Conservation (phyloP, 305 asterid species). For the Nicotiana rustica region DNA sequence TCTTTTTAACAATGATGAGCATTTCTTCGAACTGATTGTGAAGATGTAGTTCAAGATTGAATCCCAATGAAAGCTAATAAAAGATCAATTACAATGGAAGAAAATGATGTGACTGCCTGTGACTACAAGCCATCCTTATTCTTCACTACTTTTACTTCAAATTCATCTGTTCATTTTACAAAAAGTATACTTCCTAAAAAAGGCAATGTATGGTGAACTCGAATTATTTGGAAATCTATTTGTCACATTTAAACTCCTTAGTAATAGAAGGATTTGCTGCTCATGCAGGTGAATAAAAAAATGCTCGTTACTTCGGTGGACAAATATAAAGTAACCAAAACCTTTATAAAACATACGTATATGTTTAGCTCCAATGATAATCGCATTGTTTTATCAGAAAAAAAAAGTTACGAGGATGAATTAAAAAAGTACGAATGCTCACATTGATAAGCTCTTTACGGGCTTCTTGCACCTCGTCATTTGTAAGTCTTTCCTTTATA, state of each 20-base stretch:
- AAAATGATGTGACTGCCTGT: neutral
- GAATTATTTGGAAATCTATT: neutral
- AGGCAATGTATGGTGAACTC: neutral
- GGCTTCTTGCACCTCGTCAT: slow-evolving; percentile 87
- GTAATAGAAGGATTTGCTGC: neutral
- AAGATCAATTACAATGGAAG: neutral
- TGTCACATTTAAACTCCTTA: neutral
- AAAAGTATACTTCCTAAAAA: neutral
- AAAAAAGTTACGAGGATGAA: slow-evolving; percentile 2
- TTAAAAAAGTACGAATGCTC: slow-evolving; percentile 41
- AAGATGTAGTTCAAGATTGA: neutral
- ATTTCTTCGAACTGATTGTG: slow-evolving; percentile 18
- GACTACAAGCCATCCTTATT: neutral
- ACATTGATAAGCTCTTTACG: slow-evolving; percentile 72
- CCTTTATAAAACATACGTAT: neutral
- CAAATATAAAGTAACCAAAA: slow-evolving; percentile 8
- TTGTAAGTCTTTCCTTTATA: slow-evolving; percentile 66
- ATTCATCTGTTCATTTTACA: neutral
- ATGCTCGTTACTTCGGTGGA: neutral
- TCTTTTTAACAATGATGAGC: slow-evolving; percentile 3
- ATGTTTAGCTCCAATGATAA: slow-evolving; percentile 16
- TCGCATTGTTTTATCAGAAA: slow-evolving; percentile 25
- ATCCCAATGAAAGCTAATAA: slow-evolving; percentile 6
- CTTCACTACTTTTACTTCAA: neutral
- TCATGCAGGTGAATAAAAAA: neutral